Percentiles rank a stretch among this genome's conserved stretches.
Conservation (phyloP, 2,329 filamentous ascomycete genomes). For the Rhinocladiella mackenziei region DNA sequence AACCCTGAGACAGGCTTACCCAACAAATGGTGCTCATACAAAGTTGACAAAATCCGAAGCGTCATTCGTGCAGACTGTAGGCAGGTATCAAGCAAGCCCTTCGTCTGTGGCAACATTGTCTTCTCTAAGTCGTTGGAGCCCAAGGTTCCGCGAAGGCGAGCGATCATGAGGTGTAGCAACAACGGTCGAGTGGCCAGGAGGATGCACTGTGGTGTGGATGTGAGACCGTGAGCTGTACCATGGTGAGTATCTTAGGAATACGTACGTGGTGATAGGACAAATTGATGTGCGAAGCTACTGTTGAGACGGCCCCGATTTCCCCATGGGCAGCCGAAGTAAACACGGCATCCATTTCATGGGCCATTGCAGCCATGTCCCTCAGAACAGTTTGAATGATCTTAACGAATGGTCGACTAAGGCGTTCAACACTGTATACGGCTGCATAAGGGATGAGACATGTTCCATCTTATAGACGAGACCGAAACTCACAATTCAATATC, state of each 20-base stretch:
- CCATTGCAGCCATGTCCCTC: slow-evolving; percentile 2
- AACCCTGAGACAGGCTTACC: not conserved
- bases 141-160: not conserved
- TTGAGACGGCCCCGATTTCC: slow-evolving; percentile 1
- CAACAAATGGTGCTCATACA: slow-evolving; percentile 4
- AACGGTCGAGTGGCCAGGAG: slow-evolving; percentile 1
- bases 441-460: not conserved
- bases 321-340: slow-evolving; percentile 1
- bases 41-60: not conserved
- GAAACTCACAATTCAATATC: slow-evolving; percentile 44
- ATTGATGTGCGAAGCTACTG: not conserved
- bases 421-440: slow-evolving; percentile 3
- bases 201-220: not conserved
- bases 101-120: slow-evolving; percentile 1
- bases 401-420: slow-evolving; percentile 1
- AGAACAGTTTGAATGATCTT: slow-evolving; percentile 1
- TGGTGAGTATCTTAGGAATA: not conserved
- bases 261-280: slow-evolving; percentile 4
- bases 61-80: slow-evolving; percentile 1
- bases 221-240: not conserved
- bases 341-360: slow-evolving; percentile 1
- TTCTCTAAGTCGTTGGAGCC: not conserved
- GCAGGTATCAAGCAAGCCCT: slow-evolving; percentile 1
- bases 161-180: slow-evolving; percentile 3
- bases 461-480: not conserved